Evolutionary conservation across 331 rosid genomes (phyloP).

Genomic region (Arachis monticola): DNA sequence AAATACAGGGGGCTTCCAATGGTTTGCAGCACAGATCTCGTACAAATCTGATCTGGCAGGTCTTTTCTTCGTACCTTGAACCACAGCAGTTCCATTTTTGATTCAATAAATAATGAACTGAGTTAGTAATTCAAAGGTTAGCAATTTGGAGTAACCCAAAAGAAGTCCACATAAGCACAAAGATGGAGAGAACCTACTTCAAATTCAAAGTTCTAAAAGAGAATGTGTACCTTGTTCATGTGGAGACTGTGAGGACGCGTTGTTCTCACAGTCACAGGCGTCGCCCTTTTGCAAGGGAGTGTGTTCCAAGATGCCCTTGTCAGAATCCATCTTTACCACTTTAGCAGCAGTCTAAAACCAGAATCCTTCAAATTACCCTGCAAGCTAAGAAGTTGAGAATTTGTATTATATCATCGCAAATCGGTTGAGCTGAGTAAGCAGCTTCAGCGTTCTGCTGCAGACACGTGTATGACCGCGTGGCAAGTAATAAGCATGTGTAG

Average conservation of each 20-base stretch:
- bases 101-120: neutral
- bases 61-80: conserved; percentile 50
- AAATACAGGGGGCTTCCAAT: too few species aligned
- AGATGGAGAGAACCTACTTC: neutral
- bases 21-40: too few species aligned
- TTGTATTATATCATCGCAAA: neutral
- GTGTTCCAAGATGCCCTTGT: neutral
- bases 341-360: too few species aligned
- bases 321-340: too few species aligned
- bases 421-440: conserved; percentile 33
- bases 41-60: conserved; percentile 29
- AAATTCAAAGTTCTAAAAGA: neutral
- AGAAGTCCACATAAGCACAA: too few species aligned
- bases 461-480: too few species aligned
- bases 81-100: neutral
- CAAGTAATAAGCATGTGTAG: too few species aligned
- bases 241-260: too few species aligned
- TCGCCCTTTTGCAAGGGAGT: too few species aligned
- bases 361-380: too few species aligned
- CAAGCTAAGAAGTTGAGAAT: conserved; percentile 35
- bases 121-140: neutral
- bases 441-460: conserved; percentile 7
- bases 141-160: neutral
- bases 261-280: too few species aligned
- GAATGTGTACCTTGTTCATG: too few species aligned